These are phyloP conservation scores for Globisporangium takayamanum DNA, from an alignment of 352 stramenopile species.

Conservation along the genomic window DNA sequence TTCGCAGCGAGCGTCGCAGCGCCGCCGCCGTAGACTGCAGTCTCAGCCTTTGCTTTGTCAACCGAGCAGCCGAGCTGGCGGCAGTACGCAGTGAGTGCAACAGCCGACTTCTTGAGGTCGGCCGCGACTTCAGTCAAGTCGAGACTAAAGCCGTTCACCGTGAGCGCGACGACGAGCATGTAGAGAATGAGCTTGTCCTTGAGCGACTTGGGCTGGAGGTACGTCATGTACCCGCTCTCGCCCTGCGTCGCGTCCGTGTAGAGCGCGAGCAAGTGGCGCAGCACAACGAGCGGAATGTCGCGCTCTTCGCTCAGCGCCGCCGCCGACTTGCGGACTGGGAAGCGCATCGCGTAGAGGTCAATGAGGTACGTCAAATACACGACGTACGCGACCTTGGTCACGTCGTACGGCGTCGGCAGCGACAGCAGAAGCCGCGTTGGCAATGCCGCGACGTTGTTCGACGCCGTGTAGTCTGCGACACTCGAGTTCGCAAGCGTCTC, in stretches of 20 bases:
- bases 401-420: slow-evolving; percentile 60
- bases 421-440: slow-evolving; percentile 63
- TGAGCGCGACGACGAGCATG: slow-evolving; percentile 70
- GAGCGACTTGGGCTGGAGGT: slow-evolving; percentile 66
- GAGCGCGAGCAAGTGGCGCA: slow-evolving; percentile 60
- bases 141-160: slow-evolving; percentile 66
- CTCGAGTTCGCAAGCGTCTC: slow-evolving; percentile 47
- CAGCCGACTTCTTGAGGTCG: slow-evolving; percentile 58
- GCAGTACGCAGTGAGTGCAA: slow-evolving; percentile 53
- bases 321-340: slow-evolving; percentile 58
- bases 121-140: slow-evolving; percentile 59
- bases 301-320: slow-evolving; percentile 71
- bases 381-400: slow-evolving; percentile 58
- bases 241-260: slow-evolving; percentile 60
- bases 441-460: slow-evolving; percentile 37
- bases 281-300: slow-evolving; percentile 62
- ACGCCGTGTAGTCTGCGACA: slow-evolving; percentile 46
- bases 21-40: slow-evolving; percentile 42
- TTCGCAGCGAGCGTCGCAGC: slow-evolving; percentile 33
- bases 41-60: slow-evolving; percentile 64
- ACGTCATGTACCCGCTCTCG: slow-evolving; percentile 49
- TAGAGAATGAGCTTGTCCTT: slow-evolving; percentile 81
- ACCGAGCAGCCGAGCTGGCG: slow-evolving; percentile 67
- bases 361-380: slow-evolving; percentile 73
- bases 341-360: slow-evolving; percentile 53